Percentiles rank a stretch among this genome's conserved stretches.
Conservation (phyloP, 2,329 filamentous ascomycete genomes). For the Laburnicola sp. region DNA sequence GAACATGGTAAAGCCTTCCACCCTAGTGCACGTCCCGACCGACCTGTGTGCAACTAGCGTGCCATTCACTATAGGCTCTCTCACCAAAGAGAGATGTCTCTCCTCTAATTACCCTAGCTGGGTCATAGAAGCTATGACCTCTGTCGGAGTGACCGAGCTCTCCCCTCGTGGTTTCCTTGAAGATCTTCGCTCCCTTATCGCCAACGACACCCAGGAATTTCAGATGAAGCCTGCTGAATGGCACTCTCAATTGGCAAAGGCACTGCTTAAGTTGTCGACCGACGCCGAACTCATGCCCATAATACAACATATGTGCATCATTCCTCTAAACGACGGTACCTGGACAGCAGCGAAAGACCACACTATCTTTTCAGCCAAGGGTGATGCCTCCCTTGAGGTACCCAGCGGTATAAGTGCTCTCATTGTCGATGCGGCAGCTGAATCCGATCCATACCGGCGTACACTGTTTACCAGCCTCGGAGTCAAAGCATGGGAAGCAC, state of each 20-base stretch:
- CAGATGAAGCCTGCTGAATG: background rate
- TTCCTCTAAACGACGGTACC: constrained; percentile 1
- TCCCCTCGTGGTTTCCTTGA: background rate
- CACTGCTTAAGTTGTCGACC: background rate
- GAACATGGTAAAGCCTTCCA: background rate
- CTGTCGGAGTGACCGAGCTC: background rate
- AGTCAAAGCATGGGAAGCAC: constrained; percentile 3
- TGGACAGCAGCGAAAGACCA: background rate
- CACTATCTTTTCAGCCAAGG: background rate
- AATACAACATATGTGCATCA: background rate
- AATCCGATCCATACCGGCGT: background rate
- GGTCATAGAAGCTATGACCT: constrained; percentile 1
- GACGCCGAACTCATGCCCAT: background rate
- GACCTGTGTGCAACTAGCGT: background rate
- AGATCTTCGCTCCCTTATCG: background rate
- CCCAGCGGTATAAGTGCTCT: background rate
- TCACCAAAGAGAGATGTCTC: background rate
- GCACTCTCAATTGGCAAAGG: background rate
- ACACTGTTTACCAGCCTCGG: constrained; percentile 2
- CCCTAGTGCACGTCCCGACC: background rate
- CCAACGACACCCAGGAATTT: background rate
- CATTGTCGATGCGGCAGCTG: background rate
- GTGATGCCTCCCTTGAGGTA: background rate
- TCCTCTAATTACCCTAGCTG: background rate
- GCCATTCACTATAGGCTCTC: background rate